Percentiles rank a stretch among this genome's conserved stretches.
These are phyloP conservation scores for Cystobasidium ongulense DNA, from an alignment of 768 basidiomycete genomes.

Conservation along the genomic window DNA sequence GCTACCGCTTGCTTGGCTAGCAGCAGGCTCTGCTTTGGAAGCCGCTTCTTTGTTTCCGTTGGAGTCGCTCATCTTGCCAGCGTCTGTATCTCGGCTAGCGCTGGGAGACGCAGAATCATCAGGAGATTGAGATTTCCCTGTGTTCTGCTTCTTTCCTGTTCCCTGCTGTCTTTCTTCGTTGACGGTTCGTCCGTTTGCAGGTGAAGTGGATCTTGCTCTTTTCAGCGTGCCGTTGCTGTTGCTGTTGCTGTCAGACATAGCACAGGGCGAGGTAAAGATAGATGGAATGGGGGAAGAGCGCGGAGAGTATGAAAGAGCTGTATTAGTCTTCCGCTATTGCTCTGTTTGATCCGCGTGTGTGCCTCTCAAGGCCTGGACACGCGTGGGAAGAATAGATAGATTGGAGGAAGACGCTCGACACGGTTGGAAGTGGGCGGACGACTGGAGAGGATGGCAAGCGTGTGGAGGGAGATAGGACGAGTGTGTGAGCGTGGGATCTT, in stretches of 20 bases:
- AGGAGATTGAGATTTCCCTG: background rate
- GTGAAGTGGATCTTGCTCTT: constrained; percentile 7
- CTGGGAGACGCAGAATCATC: background rate
- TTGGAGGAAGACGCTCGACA: background rate
- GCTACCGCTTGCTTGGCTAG: background rate
- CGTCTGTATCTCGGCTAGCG: background rate
- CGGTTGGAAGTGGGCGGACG: background rate
- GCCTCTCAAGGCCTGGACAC: background rate
- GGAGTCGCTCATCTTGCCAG: background rate
- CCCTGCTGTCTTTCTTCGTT: background rate
- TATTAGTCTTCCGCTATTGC: background rate
- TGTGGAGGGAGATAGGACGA: background rate
- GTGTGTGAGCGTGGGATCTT: background rate
- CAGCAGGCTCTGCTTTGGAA: background rate
- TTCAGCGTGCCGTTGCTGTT: constrained; percentile 10
- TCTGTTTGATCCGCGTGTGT: background rate
- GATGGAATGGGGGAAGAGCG: background rate
- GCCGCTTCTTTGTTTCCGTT: background rate
- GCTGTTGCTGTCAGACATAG: constrained; percentile 13
- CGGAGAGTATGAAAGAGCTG: background rate
- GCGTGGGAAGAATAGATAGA: background rate
- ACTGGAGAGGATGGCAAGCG: background rate
- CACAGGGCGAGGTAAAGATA: background rate
- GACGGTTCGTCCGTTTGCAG: background rate
- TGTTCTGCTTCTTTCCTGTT: constrained; percentile 3